Base-by-base conservation (phyloP, 805 yeast species). In the Myxozyma neotropica region DNA sequence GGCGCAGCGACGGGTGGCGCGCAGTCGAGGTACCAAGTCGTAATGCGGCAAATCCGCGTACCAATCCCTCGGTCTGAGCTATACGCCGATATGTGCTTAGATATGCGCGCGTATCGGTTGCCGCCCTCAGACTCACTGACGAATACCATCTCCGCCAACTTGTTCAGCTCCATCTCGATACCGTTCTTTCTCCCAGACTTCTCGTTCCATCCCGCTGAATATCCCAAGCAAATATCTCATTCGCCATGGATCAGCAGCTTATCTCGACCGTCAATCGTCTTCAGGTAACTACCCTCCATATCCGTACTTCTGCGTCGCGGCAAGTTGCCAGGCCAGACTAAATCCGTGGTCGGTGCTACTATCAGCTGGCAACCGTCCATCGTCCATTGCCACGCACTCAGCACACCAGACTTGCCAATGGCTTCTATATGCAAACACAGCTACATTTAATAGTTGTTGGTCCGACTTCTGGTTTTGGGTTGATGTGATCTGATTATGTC, bases 181-280 rank as follows among this genome's bases (percentile, higher is more conserved):
- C 44, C 48, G 24, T 3, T 42, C 53, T 19, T 19, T 45, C 38
- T 24, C 42, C 12, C 39, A n/a, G n/a, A 23, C 46, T 33, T 31
- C 33, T 23, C 21, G 29, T 26, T 23, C 44, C 42, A 7, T 24
- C 50, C 19, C 42, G 10, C 50, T 19, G 15, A n/a, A 29, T 21
- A 15, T n/a, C 10, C 38, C 49, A 19, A n/a, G 27, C 56, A 29
- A 5, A 39, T 19, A 33, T 17, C 48, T 4, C 17, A 21, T 21
- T 36, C 46, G 45, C 55, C 42, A 67, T 67, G 69, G 69, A 67
- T 57, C 69, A 67, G 57, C 69, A 67, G 45, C 69, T 67, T 44
- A 67, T 67, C 50, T 57, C 68, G 42, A 67, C 69, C 26, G 69
- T 67, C 53, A 67, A 67, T 42, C 65, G 68, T 50, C 68, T 67